phyloP scores from a whole-genome alignment of 1,284 basidiomycete species.

The Cerioporus squamosus region DNA sequence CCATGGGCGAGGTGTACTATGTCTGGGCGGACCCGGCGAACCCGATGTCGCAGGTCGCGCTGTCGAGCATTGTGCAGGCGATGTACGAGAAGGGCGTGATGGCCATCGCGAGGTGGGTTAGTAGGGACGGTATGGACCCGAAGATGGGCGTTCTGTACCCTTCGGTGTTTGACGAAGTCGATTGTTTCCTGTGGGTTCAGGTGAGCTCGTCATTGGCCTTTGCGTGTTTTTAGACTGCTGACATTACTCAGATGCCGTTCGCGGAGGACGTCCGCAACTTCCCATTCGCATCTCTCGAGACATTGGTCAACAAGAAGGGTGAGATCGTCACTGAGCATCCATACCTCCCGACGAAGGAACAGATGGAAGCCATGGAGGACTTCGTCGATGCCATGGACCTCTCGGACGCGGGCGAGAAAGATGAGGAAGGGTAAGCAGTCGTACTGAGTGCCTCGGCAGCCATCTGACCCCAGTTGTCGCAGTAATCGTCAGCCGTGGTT shows the following conservation, averaged over 20 bases:
- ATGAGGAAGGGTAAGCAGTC: slow-evolving; percentile 65
- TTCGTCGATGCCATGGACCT: slow-evolving; percentile 90
- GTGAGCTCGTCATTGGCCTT: slow-evolving; percentile 42
- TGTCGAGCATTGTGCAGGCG: slow-evolving; percentile 86
- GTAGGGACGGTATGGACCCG: slow-evolving; percentile 74
- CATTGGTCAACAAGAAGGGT: slow-evolving; percentile 78
- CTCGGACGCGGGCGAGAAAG: slow-evolving; percentile 70
- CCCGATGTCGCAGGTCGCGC: slow-evolving; percentile 77
- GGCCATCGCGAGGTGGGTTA: slow-evolving; percentile 85
- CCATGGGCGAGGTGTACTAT: slow-evolving; percentile 89
- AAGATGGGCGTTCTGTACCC: slow-evolving; percentile 84
- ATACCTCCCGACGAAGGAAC: slow-evolving; percentile 82
- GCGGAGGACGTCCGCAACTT: slow-evolving; percentile 92
- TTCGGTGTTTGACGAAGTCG: slow-evolving; percentile 64
- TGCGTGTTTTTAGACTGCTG: background rate
- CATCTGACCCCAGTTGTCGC: background rate
- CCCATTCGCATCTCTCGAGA: slow-evolving; percentile 83
- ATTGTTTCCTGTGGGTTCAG: slow-evolving; percentile 84
- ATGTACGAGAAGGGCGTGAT: slow-evolving; percentile 56
- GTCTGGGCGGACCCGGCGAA: slow-evolving; percentile 79
- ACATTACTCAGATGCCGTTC: slow-evolving; percentile 78
- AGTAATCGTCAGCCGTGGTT: slow-evolving; percentile 79
- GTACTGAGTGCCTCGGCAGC: slow-evolving; percentile 1
- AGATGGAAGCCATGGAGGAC: slow-evolving; percentile 81
- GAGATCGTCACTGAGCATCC: slow-evolving; percentile 77